Evolutionary conservation across 345 rosid genomes (phyloP).

Genomic region (Hibiscus syriacus): DNA sequence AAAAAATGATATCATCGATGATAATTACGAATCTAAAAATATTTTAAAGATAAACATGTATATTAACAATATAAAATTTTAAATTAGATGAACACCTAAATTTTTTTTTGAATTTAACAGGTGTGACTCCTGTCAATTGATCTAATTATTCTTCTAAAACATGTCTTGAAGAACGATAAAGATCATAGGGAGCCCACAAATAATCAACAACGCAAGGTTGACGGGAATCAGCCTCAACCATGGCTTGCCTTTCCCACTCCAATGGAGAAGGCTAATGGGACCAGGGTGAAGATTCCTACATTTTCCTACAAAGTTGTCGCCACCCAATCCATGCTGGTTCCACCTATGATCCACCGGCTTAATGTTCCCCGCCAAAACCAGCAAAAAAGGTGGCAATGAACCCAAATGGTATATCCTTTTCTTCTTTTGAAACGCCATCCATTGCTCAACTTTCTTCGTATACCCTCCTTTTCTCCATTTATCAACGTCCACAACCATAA

Average conservation of each 20-base stretch:
- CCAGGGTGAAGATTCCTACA: slow-evolving; percentile 65
- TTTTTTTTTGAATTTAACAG: no score
- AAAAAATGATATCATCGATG: no score
- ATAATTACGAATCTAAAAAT: no score
- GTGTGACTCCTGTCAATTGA: no score
- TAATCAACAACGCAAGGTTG: slow-evolving; percentile 58
- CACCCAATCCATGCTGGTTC: slow-evolving; percentile 73
- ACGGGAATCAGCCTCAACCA: slow-evolving; percentile 51
- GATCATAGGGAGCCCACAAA: slow-evolving; percentile 68
- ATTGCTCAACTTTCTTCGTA: slow-evolving; percentile 43
- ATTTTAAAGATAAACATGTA: no score
- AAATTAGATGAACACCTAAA: no score
- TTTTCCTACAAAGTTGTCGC: slow-evolving; percentile 53
- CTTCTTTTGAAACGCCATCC: slow-evolving; percentile 51
- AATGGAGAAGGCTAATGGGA: slow-evolving; percentile 58
- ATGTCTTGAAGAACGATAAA: slow-evolving; percentile 48
- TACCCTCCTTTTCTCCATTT: slow-evolving; percentile 51
- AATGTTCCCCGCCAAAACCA: slow-evolving; percentile 54
- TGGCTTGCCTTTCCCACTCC: slow-evolving; percentile 75
- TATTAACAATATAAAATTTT: no score
- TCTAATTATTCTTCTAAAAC: slow-evolving; percentile 22
- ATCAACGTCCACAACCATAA: slow-evolving; percentile 53
- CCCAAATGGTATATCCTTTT: slow-evolving; percentile 61
- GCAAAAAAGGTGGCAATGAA: slow-evolving; percentile 55
- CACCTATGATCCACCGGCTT: slow-evolving; percentile 58